Base-by-base conservation (phyloP, 805 yeast species). In the Lipomyces anomalus region DNA sequence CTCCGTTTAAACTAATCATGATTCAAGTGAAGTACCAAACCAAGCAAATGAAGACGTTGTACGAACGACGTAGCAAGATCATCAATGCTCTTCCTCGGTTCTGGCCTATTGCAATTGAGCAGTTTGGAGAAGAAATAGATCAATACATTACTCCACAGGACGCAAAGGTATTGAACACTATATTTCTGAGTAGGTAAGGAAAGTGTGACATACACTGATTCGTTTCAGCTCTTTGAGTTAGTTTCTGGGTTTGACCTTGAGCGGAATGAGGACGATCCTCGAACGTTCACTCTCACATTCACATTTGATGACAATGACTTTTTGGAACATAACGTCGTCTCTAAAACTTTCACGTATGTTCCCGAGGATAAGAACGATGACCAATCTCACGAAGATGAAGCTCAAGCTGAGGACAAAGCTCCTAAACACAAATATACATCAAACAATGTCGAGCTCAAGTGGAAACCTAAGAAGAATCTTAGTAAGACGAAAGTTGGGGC, bases 31-130 rank as follows among this genome's bases (percentile, higher is more conserved):
- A 45, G 24, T 52, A 42, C 30, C 53, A 53, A 9, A 44, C 51
- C 21, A 46, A 53, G 45, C 48, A 73, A 24, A 73, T 86, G 5
- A 74, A 73, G 52, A 75, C 79, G 17, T 69, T 84, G 5, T 86
- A 78, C 59, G 68, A 61, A 4, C 64, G 73, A 46, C 70, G 97
- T 55, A 71, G 84, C 21, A 67, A 57, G 4, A 65, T 74, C n/a
- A 68, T 80, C 13, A 45, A 56, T 3, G 61, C 70, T 3, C 75
- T 88, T 35, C 87, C 89, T 1, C 76, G 76, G 52, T 88, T 90
- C 63, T 90, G 97, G 97, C 82, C 84, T 57, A 75, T 82, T 43
- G 95, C 84, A 0, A 65, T 90, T 7, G 87, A 89, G 1, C 86
- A 84, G 59, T 83, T 83, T 57, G 82, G 84, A 42, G 95, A 85